phyloP scores from a whole-genome alignment of 1,139 yeast species.

The Yamadazyma mexicana region DNA sequence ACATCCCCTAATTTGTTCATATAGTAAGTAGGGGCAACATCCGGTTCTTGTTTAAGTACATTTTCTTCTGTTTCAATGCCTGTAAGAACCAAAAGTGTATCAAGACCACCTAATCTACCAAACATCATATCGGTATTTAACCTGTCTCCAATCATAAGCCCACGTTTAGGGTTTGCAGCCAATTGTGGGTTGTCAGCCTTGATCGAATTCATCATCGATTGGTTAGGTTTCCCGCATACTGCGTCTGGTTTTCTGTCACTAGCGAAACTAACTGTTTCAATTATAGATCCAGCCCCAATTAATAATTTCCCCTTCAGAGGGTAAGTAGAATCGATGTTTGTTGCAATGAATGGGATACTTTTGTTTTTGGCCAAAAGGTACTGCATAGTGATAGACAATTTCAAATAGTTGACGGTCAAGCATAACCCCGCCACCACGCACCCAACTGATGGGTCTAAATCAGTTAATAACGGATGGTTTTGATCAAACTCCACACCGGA shows the following conservation, averaged over 20 bases:
- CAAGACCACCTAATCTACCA: constrained; percentile 83
- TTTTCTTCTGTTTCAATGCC: constrained; percentile 82
- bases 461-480: constrained; percentile 31
- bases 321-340: constrained; percentile 94
- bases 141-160: constrained; percentile 95
- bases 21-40: constrained; percentile 58
- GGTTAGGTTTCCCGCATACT: constrained; percentile 86
- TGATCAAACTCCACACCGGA: constrained; percentile 36
- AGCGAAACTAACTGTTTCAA: constrained; percentile 75
- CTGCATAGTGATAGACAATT: constrained; percentile 78
- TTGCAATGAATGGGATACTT: constrained; percentile 77
- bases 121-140: constrained; percentile 92
- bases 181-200: constrained; percentile 58
- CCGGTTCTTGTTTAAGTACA: constrained; percentile 41
- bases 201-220: constrained; percentile 88
- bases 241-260: constrained; percentile 70
- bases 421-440: constrained; percentile 91
- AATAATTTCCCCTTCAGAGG: constrained; percentile 83
- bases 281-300: constrained; percentile 94
- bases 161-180: constrained; percentile 54
- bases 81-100: constrained; percentile 80
- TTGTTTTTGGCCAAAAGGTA: constrained; percentile 64
- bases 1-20: constrained; percentile 78
- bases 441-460: constrained; percentile 72
- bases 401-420: constrained; percentile 72